phyloP scores from a whole-genome alignment of 495 filamentous ascomycete species.

The Durotheca rogersii region DNA sequence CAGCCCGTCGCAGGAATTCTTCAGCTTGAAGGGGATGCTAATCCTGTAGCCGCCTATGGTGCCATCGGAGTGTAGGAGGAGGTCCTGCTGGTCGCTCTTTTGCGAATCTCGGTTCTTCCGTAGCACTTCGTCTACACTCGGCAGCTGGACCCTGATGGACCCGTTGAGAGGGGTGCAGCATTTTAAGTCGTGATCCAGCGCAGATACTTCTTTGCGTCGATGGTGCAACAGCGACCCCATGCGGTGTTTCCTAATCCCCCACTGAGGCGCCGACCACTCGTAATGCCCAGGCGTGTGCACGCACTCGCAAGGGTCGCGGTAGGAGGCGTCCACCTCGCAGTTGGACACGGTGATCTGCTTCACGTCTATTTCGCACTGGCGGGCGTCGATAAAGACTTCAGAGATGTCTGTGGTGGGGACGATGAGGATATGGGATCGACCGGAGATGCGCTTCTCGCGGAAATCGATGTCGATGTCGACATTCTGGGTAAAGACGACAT shows the following conservation, averaged over 20 bases:
- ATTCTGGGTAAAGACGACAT: constrained; percentile 74
- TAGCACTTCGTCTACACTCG: constrained; percentile 36
- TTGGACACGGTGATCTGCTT: constrained; percentile 68
- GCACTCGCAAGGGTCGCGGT: constrained; percentile 70
- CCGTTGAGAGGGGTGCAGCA: constrained; percentile 46
- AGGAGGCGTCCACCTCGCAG: constrained; percentile 55
- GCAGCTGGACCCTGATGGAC: constrained; percentile 44
- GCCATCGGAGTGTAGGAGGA: constrained; percentile 30
- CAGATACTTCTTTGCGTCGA: constrained; percentile 43
- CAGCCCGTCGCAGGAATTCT: constrained; percentile 76
- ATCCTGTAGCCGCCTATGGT: constrained; percentile 42
- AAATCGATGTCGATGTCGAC: constrained; percentile 90
- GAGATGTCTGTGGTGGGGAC: constrained; percentile 65
- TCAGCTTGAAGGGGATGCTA: constrained; percentile 73
- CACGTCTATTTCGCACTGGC: constrained; percentile 74
- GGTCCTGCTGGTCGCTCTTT: constrained; percentile 33
- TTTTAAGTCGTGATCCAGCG: constrained; percentile 39
- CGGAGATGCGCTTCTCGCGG: constrained; percentile 67
- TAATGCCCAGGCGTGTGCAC: constrained; percentile 60
- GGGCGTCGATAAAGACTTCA: constrained; percentile 76
- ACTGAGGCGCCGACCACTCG: constrained; percentile 66
- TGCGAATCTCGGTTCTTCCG: constrained; percentile 37
- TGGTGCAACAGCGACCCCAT: constrained; percentile 63
- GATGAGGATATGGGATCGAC: constrained; percentile 77
- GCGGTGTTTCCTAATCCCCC: constrained; percentile 68